Evolutionary conservation across 345 rosid genomes (phyloP).

Genomic region (Geranium rotundifolium): DNA sequence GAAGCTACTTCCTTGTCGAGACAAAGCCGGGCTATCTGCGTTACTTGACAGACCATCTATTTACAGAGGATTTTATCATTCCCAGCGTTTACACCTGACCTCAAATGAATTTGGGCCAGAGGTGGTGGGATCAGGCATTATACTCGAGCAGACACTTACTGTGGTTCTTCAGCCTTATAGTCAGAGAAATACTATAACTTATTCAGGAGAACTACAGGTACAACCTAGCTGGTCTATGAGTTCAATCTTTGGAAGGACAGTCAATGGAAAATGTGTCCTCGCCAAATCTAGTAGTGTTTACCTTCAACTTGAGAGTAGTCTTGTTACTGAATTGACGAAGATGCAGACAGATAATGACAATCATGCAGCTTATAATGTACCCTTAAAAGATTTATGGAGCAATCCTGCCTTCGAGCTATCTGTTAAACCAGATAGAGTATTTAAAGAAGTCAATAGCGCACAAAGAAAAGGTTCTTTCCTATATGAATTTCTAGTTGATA

Average conservation of each 20-base stretch:
- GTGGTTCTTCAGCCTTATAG: conserved; percentile 60
- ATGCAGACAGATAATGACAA: conserved; percentile 22
- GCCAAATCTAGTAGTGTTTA: conserved; percentile 62
- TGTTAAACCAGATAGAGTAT: conserved; percentile 46
- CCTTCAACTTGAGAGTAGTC: conserved; percentile 57
- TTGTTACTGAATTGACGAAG: conserved; percentile 27
- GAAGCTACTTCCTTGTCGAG: conserved; percentile 94
- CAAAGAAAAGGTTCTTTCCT: conserved; percentile 25
- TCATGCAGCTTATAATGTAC: conserved; percentile 8
- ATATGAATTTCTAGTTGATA: conserved; percentile 47
- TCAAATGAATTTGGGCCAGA: conserved; percentile 23
- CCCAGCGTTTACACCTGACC: conserved; percentile 67
- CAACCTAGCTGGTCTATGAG: conserved; percentile 82
- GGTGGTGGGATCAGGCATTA: conserved; percentile 38
- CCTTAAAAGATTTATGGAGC: conserved; percentile 20
- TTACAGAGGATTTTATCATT: conserved; percentile 85
- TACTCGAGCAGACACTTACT: conserved; percentile 77
- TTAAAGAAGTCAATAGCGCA: conserved; percentile 30
- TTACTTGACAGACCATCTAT: conserved; percentile 89
- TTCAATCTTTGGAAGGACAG: conserved; percentile 73
- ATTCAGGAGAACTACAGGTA: conserved; percentile 21
- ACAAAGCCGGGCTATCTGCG: conserved; percentile 68
- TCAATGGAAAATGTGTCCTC: conserved; percentile 58
- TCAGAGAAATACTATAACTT: conserved; percentile 10
- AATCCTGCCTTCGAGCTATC: conserved; percentile 44